Percentiles rank a stretch among this genome's conserved stretches.
These are phyloP conservation scores for Hypoxylon sp. DNA, from an alignment of 2,329 filamentous ascomycete genomes.

Conservation along the genomic window DNA sequence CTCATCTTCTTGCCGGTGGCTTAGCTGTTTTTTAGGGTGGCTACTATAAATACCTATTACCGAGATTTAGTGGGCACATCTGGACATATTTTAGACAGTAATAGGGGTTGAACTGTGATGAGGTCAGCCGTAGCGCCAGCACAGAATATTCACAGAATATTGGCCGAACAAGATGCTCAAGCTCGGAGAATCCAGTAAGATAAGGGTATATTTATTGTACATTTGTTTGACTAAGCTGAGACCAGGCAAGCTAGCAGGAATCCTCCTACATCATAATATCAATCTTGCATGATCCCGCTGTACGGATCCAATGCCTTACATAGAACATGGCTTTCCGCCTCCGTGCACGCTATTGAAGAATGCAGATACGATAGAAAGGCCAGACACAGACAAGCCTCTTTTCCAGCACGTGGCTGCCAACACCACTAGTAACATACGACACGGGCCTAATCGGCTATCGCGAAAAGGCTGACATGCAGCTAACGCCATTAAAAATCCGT, in stretches of 20 bases:
- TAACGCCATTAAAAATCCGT: constrained; percentile 32
- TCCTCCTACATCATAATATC: constrained; percentile 28
- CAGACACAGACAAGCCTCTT: constrained; percentile 23
- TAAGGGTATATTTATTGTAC: not conserved
- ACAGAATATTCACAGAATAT: constrained; percentile 4
- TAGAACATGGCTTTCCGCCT: constrained; percentile 10
- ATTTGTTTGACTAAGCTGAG: constrained; percentile 12
- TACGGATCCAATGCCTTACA: constrained; percentile 14
- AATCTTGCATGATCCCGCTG: constrained; percentile 35
- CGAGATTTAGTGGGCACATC: constrained; percentile 21
- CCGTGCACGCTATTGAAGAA: constrained; percentile 15
- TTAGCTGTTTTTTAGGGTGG: constrained; percentile 33
- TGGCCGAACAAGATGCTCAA: constrained; percentile 5
- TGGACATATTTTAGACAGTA: constrained; percentile 19
- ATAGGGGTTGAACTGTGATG: constrained; percentile 9
- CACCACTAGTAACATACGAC: constrained; percentile 21
- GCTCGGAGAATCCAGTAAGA: constrained; percentile 13
- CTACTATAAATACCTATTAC: constrained; percentile 41
- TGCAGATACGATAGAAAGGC: constrained; percentile 8
- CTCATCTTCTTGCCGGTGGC: constrained; percentile 20
- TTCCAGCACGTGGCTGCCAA: constrained; percentile 28
- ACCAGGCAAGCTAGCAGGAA: constrained; percentile 8
- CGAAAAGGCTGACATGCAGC: constrained; percentile 37
- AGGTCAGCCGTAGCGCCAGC: constrained; percentile 13
- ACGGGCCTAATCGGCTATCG: constrained; percentile 14